phyloP scores from a whole-genome alignment of 139 green algal genomes.

The Spirogloea muscicola region DNA sequence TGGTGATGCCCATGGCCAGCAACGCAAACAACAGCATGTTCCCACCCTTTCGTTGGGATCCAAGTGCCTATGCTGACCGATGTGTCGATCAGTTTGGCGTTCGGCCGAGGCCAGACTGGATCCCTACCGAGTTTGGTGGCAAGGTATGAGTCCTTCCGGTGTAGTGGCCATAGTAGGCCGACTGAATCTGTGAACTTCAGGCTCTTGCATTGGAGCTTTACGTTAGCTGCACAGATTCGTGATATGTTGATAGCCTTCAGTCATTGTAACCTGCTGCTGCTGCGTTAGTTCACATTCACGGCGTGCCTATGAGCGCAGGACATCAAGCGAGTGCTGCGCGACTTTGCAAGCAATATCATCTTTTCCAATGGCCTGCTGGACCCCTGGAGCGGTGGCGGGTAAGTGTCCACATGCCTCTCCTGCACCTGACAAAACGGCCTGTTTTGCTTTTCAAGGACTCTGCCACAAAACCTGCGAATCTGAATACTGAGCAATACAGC shows the following conservation, averaged over 20 bases:
- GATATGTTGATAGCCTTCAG: background rate
- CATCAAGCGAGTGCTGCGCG: constrained; percentile 7
- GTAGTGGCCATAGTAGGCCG: background rate
- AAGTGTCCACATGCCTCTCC: background rate
- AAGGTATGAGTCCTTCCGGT: too few relatives aligned
- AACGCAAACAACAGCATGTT: constrained; percentile 50
- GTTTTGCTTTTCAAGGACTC: too few relatives aligned
- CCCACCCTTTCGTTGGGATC: constrained; percentile 36
- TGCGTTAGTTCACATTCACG: too few relatives aligned
- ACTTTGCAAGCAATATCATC: constrained; percentile 66
- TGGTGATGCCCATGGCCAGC: constrained; percentile 50
- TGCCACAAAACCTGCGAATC: too few relatives aligned
- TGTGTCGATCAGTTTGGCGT: constrained; percentile 36
- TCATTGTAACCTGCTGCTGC: too few relatives aligned
- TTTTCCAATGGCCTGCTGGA: constrained; percentile 82
- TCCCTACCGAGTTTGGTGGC: constrained; percentile 42
- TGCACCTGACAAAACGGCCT: too few relatives aligned
- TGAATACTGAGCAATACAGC: too few relatives aligned
- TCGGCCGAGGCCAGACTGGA: constrained; percentile 26
- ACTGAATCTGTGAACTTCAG: background rate
- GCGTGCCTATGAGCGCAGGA: too few relatives aligned
- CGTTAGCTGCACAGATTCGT: background rate
- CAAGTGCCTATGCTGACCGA: background rate
- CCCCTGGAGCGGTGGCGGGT: constrained; percentile 66
- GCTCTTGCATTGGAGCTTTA: background rate